Percentiles rank a stretch among this genome's conserved stretches.
phyloP scores from a whole-genome alignment of 306 rosid species.

The Rosa rugosa region DNA sequence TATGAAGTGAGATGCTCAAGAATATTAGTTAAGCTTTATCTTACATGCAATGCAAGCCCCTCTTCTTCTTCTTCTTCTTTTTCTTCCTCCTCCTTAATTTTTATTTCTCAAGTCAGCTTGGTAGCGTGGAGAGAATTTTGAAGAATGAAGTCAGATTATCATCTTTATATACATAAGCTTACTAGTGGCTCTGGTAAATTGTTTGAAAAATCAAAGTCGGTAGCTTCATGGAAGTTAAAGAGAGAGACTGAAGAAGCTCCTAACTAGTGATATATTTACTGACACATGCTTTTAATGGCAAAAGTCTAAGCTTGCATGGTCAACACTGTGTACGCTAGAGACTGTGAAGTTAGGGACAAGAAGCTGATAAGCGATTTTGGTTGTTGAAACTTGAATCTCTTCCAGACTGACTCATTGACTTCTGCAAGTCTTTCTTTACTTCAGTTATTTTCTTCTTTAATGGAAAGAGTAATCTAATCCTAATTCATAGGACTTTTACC shows the following conservation, averaged over 20 bases:
- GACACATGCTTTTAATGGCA: not conserved
- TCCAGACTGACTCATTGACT: not conserved
- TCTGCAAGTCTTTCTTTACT: not conserved
- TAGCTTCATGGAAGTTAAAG: slow-evolving; percentile 20
- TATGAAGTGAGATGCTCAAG: not conserved
- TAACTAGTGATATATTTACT: not conserved
- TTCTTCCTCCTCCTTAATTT: not conserved
- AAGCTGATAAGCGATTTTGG: not conserved
- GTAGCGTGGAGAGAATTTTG: not conserved
- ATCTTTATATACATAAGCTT: not conserved
- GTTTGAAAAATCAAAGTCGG: slow-evolving; percentile 35
- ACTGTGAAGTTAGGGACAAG: not conserved
- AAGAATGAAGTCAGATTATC: not conserved
- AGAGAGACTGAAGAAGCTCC: slow-evolving; percentile 1
- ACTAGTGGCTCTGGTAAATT: not conserved
- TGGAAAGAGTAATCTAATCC: not conserved
- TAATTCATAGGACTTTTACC: not conserved
- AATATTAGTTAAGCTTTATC: not conserved
- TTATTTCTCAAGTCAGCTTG: not conserved
- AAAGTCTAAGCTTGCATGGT: not conserved
- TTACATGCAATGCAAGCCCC: slow-evolving; percentile 3
- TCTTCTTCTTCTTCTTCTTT: not conserved
- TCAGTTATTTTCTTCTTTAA: not conserved
- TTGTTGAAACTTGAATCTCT: not conserved
- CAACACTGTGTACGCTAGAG: not conserved